phyloP scores from a whole-genome alignment of 202 grass and related monocot species.

The Alloteropsis angusta region DNA sequence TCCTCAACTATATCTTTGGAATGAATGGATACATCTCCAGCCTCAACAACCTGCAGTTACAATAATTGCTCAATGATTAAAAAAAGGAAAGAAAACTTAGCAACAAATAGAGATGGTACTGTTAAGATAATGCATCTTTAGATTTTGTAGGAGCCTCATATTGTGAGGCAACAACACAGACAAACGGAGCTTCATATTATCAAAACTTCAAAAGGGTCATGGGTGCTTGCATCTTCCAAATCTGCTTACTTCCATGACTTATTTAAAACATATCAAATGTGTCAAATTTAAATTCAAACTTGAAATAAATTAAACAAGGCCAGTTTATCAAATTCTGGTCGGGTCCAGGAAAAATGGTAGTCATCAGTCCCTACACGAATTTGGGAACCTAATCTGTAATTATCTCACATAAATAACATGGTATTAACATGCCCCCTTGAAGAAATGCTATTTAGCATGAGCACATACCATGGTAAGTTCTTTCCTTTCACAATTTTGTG shows the following conservation, averaged over 20 bases:
- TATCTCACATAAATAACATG: slow-evolving; percentile 1
- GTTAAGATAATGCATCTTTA: background rate
- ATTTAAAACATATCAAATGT: background rate
- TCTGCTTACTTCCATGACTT: background rate
- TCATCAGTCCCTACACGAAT: background rate
- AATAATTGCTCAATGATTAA: slow-evolving; percentile 24
- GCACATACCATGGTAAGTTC: slow-evolving; percentile 38
- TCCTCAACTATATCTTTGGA: slow-evolving; percentile 34
- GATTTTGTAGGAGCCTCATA: slow-evolving; percentile 1
- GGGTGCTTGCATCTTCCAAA: background rate
- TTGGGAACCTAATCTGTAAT: slow-evolving; percentile 2
- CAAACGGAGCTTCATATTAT: background rate
- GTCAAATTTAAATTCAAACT: background rate
- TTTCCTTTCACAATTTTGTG: slow-evolving; percentile 43
- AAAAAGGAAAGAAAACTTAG: background rate
- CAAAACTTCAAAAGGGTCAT: background rate
- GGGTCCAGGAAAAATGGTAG: background rate
- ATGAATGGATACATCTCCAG: slow-evolving; percentile 41
- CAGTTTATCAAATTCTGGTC: background rate
- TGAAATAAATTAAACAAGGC: slow-evolving; percentile 9
- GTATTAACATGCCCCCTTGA: background rate
- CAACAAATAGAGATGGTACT: background rate
- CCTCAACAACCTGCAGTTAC: slow-evolving; percentile 64
- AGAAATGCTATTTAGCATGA: slow-evolving; percentile 2
- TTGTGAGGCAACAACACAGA: background rate